A percentile compares a stretch with the other conserved stretches of the same genome.
phyloP scores from a whole-genome alignment of 2,329 filamentous ascomycete species.

The Diaporthe sp. region DNA sequence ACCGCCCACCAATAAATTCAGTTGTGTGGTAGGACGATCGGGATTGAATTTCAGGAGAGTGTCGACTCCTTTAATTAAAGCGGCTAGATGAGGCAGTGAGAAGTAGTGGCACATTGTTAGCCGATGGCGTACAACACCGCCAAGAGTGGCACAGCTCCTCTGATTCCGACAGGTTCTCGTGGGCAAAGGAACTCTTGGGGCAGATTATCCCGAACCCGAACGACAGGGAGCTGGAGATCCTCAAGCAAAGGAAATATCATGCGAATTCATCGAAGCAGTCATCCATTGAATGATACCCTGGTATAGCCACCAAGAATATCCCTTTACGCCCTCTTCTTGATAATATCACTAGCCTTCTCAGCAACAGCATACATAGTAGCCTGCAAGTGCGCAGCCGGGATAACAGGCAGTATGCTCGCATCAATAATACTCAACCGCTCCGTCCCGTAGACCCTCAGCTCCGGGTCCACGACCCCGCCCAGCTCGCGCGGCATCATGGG shows the following conservation, averaged over 20 bases:
- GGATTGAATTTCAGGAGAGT: not conserved
- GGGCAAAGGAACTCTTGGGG: not conserved
- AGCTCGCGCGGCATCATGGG: slow-evolving; percentile 57
- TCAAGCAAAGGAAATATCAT: not conserved
- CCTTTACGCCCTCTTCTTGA: slow-evolving; percentile 38
- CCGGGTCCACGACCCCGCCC: slow-evolving; percentile 57
- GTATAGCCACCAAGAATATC: no score
- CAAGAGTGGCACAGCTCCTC: not conserved
- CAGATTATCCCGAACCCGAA: not conserved
- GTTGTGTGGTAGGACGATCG: not conserved
- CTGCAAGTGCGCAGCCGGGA: slow-evolving; percentile 42
- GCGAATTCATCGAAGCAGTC: not conserved
- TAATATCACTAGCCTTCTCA: slow-evolving; percentile 54
- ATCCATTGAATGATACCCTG: not conserved
- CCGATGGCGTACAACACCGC: not conserved
- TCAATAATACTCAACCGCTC: slow-evolving; percentile 60
- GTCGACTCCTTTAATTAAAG: not conserved
- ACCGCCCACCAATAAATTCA: not conserved
- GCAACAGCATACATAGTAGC: slow-evolving; percentile 41
- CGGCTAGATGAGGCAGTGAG: not conserved
- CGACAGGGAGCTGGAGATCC: not conserved
- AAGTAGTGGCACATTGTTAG: not conserved
- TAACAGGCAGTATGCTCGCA: slow-evolving; percentile 56
- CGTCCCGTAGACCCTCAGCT: slow-evolving; percentile 58
- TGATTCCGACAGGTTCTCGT: not conserved